These are phyloP conservation scores for Hypoxylon sp. DNA, from an alignment of 2,329 filamentous ascomycete species.

Conservation along the genomic window DNA sequence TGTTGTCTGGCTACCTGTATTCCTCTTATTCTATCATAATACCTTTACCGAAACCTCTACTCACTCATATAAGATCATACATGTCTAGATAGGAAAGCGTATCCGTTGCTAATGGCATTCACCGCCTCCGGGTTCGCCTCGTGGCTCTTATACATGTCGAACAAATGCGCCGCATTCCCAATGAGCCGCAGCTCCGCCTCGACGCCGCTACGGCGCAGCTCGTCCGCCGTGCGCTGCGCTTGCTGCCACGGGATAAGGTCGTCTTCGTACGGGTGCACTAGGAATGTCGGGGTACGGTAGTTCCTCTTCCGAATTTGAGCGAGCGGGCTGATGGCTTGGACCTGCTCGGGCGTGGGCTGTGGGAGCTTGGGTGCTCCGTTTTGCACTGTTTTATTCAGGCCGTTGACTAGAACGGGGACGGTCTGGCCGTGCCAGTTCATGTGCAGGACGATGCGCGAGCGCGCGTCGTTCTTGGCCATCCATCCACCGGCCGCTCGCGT, in stretches of 20 bases:
- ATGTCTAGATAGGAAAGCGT: conserved; percentile 18
- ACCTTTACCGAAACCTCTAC: not conserved
- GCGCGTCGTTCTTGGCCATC: conserved; percentile 53
- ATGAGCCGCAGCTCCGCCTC: conserved; percentile 21
- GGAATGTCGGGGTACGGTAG: conserved; percentile 55
- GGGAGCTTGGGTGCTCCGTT: conserved; percentile 29
- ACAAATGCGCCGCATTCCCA: conserved; percentile 22
- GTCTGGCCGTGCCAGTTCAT: conserved; percentile 60
- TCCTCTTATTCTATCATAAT: conserved; percentile 2
- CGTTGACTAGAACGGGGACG: conserved; percentile 56
- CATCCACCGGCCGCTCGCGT: conserved; percentile 41
- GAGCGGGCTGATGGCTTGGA: conserved; percentile 50
- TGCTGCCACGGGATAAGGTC: conserved; percentile 56
- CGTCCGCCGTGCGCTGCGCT: conserved; percentile 42
- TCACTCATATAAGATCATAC: not conserved
- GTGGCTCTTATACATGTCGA: conserved; percentile 29
- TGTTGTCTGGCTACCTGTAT: not conserved
- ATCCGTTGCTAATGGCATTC: conserved; percentile 18
- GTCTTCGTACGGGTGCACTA: conserved; percentile 53
- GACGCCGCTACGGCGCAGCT: conserved; percentile 13
- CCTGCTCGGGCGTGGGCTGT: conserved; percentile 30
- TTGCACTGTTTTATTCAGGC: conserved; percentile 40
- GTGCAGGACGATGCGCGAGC: conserved; percentile 57
- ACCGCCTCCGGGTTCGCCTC: conserved; percentile 25
- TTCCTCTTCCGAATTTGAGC: conserved; percentile 52